A percentile compares a stretch with the other conserved stretches of the same genome.
These are phyloP conservation scores for Novymonas esmeraldas DNA, from an alignment of 208 protist genomes.

Conservation along the genomic window DNA sequence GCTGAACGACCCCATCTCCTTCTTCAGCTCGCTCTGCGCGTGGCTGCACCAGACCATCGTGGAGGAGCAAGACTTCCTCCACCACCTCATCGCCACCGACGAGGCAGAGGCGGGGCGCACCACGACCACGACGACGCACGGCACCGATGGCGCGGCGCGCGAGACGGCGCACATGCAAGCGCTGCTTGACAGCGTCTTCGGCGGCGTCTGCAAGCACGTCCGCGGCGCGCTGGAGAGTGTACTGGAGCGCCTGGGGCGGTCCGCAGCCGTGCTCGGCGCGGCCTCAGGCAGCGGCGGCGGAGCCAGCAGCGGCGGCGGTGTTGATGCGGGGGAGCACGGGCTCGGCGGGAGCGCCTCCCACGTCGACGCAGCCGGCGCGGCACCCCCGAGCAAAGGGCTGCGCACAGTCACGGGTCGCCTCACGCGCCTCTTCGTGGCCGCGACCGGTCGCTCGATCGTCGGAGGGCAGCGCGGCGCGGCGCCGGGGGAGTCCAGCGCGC, in stretches of 20 bases:
- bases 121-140: neutral
- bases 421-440: conserved; percentile 45
- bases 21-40: conserved; percentile 84
- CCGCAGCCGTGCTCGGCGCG: conserved; percentile 25
- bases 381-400: conserved; percentile 23
- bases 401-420: conserved; percentile 43
- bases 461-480: conserved; percentile 6
- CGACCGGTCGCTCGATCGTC: conserved; percentile 31
- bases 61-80: conserved; percentile 79
- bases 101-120: conserved; percentile 3
- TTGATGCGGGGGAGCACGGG: no score
- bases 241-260: conserved; percentile 57
- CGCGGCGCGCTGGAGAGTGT: conserved; percentile 59
- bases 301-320: neutral
- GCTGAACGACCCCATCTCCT: conserved; percentile 77
- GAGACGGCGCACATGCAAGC: conserved; percentile 20
- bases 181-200: conserved; percentile 69
- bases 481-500: conserved; percentile 13
- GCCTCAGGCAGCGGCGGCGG: neutral
- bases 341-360: neutral
- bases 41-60: conserved; percentile 88
- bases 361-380: neutral
- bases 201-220: conserved; percentile 72
- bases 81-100: conserved; percentile 43
- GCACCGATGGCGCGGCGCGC: conserved; percentile 7